Evolutionary conservation across 768 basidiomycete genomes (phyloP).

Genomic region (Dacryopinax spathularia): DNA sequence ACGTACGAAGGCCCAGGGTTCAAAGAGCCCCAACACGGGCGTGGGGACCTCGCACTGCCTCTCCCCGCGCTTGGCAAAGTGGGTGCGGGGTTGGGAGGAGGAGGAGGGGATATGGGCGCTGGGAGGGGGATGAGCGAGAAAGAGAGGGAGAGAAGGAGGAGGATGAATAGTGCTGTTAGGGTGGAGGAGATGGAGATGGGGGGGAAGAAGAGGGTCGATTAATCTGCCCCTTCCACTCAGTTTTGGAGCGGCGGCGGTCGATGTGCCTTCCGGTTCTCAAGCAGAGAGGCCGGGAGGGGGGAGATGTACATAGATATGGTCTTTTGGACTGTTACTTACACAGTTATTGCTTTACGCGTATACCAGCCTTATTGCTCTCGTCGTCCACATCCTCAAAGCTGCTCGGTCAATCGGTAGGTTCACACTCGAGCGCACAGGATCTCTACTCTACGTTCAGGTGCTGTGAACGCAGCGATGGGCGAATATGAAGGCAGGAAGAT

Average conservation of each 20-base stretch:
- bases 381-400: too few relatives aligned
- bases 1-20: slow-evolving; percentile 83
- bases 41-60: slow-evolving; percentile 44
- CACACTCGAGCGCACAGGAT: too few relatives aligned
- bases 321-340: too few relatives aligned
- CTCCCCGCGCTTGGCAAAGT: slow-evolving; percentile 16
- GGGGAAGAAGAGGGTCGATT: slow-evolving; percentile 64
- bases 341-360: neutral
- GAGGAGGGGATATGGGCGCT: slow-evolving; percentile 27
- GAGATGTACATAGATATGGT: too few relatives aligned
- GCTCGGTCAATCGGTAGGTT: too few relatives aligned
- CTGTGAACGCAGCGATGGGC: neutral
- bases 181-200: slow-evolving; percentile 72
- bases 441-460: neutral
- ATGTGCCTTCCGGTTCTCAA: too few relatives aligned
- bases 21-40: slow-evolving; percentile 51
- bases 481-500: neutral
- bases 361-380: neutral
- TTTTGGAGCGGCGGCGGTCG: too few relatives aligned
- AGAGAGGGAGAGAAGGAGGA: slow-evolving; percentile 21
- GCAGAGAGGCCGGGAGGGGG: too few relatives aligned
- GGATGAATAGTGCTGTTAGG: slow-evolving; percentile 26
- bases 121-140: slow-evolving; percentile 20
- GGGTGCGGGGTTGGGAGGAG: slow-evolving; percentile 25
- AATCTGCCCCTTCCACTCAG: slow-evolving; percentile 15